A percentile compares a stretch with the other conserved stretches of the same genome.
These are phyloP conservation scores for Didymella pomorum DNA, from an alignment of 2,329 filamentous ascomycete genomes.

Conservation along the genomic window DNA sequence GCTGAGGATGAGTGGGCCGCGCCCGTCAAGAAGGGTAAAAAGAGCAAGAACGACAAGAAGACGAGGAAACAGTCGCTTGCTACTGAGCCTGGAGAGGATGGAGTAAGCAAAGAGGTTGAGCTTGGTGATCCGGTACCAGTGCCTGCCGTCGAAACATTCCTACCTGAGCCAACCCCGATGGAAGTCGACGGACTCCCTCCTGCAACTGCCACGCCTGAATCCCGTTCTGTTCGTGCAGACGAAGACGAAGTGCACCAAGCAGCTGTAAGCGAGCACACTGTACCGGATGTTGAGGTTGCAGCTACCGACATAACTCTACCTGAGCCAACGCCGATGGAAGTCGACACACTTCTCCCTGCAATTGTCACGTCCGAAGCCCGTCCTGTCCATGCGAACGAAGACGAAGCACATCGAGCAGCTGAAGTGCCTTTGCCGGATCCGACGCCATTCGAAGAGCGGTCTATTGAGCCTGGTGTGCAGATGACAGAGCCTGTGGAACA, in stretches of 20 bases:
- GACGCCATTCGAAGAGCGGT: neutral
- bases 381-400: neutral
- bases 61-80: slow-evolving; percentile 27
- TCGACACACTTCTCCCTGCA: neutral
- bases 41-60: slow-evolving; percentile 45
- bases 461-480: neutral
- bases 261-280: neutral
- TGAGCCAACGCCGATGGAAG: slow-evolving; percentile 8
- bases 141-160: neutral
- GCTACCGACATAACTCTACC: neutral
- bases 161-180: slow-evolving; percentile 9
- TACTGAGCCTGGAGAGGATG: slow-evolving; percentile 17
- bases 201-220: neutral
- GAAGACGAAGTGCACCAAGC: neutral
- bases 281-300: neutral
- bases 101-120: neutral
- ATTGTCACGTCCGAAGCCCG: neutral
- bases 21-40: slow-evolving; percentile 35
- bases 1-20: slow-evolving; percentile 26
- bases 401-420: neutral
- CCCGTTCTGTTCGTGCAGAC: neutral
- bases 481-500: neutral
- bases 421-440: neutral
- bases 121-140: slow-evolving; percentile 9
- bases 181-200: neutral